These are phyloP conservation scores for Populus trichocarpa DNA, from an alignment of 441 rosid species.

Conservation along the genomic window DNA sequence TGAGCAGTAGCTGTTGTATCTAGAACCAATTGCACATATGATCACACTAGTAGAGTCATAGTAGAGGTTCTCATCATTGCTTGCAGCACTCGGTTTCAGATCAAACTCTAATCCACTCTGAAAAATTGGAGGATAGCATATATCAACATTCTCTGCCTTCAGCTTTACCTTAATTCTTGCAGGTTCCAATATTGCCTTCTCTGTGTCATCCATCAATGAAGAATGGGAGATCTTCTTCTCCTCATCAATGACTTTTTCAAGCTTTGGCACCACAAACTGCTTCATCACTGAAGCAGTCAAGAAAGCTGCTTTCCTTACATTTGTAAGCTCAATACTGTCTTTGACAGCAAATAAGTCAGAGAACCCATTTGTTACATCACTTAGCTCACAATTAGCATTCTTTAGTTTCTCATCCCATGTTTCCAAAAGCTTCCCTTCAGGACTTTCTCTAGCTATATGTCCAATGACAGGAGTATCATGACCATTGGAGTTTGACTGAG, in stretches of 20 bases:
- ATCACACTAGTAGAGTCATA: slow-evolving; percentile 75
- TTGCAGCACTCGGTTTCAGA: slow-evolving; percentile 75
- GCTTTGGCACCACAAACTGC: slow-evolving; percentile 71
- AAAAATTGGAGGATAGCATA: slow-evolving; percentile 86
- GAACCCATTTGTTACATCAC: slow-evolving; percentile 64
- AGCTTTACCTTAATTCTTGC: slow-evolving; percentile 60
- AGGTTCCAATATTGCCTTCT: slow-evolving; percentile 78
- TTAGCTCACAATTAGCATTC: slow-evolving; percentile 45
- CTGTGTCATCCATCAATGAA: slow-evolving; percentile 65
- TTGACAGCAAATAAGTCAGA: slow-evolving; percentile 76
- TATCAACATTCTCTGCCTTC: slow-evolving; percentile 51
- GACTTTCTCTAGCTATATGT: slow-evolving; percentile 61
- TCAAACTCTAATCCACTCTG: slow-evolving; percentile 85
- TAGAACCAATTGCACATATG: slow-evolving; percentile 70
- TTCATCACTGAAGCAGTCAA: slow-evolving; percentile 65
- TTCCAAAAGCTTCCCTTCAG: slow-evolving; percentile 84
- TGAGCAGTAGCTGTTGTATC: slow-evolving; percentile 84
- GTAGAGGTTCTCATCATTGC: slow-evolving; percentile 67
- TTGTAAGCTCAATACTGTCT: slow-evolving; percentile 54
- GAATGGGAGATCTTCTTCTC: slow-evolving; percentile 80
- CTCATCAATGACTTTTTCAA: slow-evolving; percentile 80
- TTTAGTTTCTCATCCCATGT: slow-evolving; percentile 60
- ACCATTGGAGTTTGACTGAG: slow-evolving; percentile 35
- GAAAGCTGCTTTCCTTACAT: slow-evolving; percentile 75
- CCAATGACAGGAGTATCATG: slow-evolving; percentile 53